A percentile compares a stretch with the other conserved stretches of the same genome.
Conservation (phyloP, 1,284 basidiomycete genomes). For the Wolfiporia cocos region DNA sequence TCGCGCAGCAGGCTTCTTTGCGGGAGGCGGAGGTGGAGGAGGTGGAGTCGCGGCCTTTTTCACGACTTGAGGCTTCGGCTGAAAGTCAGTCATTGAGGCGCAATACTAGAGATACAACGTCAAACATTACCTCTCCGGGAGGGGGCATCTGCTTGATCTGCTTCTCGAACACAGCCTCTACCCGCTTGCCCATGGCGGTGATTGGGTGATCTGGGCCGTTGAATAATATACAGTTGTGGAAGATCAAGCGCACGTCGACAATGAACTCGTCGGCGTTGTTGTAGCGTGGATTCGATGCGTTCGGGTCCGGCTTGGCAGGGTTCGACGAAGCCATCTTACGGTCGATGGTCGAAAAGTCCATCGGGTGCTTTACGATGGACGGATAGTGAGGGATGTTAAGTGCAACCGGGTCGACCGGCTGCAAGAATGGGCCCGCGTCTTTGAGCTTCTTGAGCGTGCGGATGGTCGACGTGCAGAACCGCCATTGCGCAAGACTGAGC, state of each 20-base stretch:
- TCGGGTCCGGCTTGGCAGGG: conserved; percentile 69
- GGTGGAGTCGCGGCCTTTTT: conserved; percentile 45
- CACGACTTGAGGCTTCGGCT: conserved; percentile 46
- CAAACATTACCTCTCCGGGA: conserved; percentile 61
- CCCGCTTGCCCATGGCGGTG: conserved; percentile 70
- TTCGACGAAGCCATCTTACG: conserved; percentile 78
- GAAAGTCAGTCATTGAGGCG: no score
- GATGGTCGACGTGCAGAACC: conserved; percentile 76
- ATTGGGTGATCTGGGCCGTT: conserved; percentile 90
- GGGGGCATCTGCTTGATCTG: conserved; percentile 81
- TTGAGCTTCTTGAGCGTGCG: conserved; percentile 85
- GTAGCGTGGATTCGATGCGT: conserved; percentile 70
- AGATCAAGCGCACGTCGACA: conserved; percentile 80
- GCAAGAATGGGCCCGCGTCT: conserved; percentile 78
- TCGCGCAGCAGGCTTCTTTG: conserved; percentile 51
- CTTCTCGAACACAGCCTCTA: conserved; percentile 87
- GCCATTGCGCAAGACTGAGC: conserved; percentile 64
- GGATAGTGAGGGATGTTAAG: conserved; percentile 92
- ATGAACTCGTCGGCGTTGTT: conserved; percentile 72
- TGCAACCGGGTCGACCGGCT: conserved; percentile 88
- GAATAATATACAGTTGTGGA: conserved; percentile 86
- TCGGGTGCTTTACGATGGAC: conserved; percentile 83
- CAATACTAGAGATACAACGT: no score
- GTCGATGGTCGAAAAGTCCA: conserved; percentile 96
- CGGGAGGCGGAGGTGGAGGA: conserved; percentile 29